These are phyloP conservation scores for Nicotiana paniculata DNA, from an alignment of 257 asterid genomes.

Conservation along the genomic window DNA sequence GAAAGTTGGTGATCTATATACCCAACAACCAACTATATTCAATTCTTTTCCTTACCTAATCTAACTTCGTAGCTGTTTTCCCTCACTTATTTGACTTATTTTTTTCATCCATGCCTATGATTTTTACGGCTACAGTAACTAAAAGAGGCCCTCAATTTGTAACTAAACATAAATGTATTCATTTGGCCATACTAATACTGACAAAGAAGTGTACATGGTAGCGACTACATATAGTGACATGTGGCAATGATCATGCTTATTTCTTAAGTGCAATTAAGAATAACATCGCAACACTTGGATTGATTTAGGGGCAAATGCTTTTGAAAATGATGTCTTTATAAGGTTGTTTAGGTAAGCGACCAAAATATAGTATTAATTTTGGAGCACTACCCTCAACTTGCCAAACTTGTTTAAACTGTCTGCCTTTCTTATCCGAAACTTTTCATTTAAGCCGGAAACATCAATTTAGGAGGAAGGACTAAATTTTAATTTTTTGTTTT, in stretches of 20 bases:
- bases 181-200: slow-evolving; percentile 14
- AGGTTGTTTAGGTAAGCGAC: slow-evolving; percentile 19
- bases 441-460: not conserved
- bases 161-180: slow-evolving; percentile 11
- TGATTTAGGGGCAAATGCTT: slow-evolving; percentile 3
- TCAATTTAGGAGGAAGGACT: not conserved
- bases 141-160: not conserved
- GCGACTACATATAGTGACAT: not conserved
- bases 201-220: not conserved
- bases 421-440: not conserved
- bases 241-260: not conserved
- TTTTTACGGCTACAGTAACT: not conserved
- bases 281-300: slow-evolving; percentile 2
- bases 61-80: slow-evolving; percentile 8
- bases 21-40: slow-evolving; percentile 53
- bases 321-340: not conserved
- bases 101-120: not conserved
- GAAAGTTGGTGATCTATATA: slow-evolving; percentile 64
- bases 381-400: not conserved
- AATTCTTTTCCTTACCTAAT: slow-evolving; percentile 20
- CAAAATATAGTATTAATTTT: slow-evolving; percentile 13
- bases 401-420: not conserved
- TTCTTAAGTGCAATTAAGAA: not conserved
- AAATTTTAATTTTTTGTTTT: not conserved
- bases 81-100: not conserved